These are phyloP conservation scores for Colletotrichum graminicola DNA, from an alignment of 2,329 filamentous ascomycete genomes.

Conservation along the genomic window DNA sequence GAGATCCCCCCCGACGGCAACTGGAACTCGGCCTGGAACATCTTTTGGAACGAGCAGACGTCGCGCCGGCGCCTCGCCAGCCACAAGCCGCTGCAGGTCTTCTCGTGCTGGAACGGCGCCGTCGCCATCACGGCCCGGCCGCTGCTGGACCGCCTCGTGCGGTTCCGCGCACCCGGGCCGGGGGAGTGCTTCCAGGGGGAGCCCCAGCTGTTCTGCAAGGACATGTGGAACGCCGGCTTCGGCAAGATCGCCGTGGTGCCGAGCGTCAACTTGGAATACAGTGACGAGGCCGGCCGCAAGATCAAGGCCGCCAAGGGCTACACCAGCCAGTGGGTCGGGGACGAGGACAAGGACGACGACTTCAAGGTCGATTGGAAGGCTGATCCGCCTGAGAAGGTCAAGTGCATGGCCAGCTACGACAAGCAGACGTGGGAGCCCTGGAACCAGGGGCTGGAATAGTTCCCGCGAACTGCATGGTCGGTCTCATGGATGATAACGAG, in stretches of 20 bases:
- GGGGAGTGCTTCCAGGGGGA: slow-evolving; percentile 68
- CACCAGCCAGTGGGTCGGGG: slow-evolving; percentile 53
- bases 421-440: slow-evolving; percentile 58
- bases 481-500: neutral
- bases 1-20: slow-evolving; percentile 62
- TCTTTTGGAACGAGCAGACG: slow-evolving; percentile 64
- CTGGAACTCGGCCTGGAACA: slow-evolving; percentile 62
- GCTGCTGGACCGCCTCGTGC: slow-evolving; percentile 57
- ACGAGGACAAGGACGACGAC: slow-evolving; percentile 45
- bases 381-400: slow-evolving; percentile 60
- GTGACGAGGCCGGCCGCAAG: slow-evolving; percentile 55
- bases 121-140: slow-evolving; percentile 61
- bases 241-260: slow-evolving; percentile 69
- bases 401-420: slow-evolving; percentile 60
- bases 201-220: slow-evolving; percentile 68
- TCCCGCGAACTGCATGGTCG: neutral
- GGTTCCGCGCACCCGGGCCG: slow-evolving; percentile 55
- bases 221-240: slow-evolving; percentile 64
- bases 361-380: slow-evolving; percentile 57
- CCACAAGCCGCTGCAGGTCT: slow-evolving; percentile 68
- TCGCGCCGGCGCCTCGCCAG: slow-evolving; percentile 50
- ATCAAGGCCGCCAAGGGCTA: slow-evolving; percentile 66
- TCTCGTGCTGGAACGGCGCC: slow-evolving; percentile 72
- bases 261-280: slow-evolving; percentile 67
- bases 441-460: slow-evolving; percentile 49